Evolutionary conservation across 768 basidiomycete species (phyloP), one percentile per base, ranked within the genome.

Genomic region (Chiua virens): DNA sequence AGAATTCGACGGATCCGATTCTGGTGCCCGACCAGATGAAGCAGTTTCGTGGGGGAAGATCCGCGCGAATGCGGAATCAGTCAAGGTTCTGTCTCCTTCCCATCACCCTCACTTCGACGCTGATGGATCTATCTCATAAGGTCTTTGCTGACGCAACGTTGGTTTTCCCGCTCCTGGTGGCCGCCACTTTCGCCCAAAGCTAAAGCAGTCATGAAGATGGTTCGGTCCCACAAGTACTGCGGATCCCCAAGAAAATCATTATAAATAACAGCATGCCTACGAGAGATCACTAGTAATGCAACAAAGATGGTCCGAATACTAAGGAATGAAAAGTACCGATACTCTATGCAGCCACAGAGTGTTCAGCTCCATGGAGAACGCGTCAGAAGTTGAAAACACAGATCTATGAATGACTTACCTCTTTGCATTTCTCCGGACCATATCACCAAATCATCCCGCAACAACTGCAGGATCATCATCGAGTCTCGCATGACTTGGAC

Each of bases 31-130:
- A 52, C 97, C 97, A 9, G 97, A 99, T 61, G 97, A 99, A 71
- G 97, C 97, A 1, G 84, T 99, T 22, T 94, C 91, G 4, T 99
- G 97, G 97, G 97, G 97, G 1, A 99, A 99, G 75, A 98, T 98
- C 55, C 82, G 92, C 32, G 86, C 88, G 13, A 86, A 85, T 9
- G 78, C 91, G 5, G 86, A 92, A 66, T 77, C 89, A 8, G 84
- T 93, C 7, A 92, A 96, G 78, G 92, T 89, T 57, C 17, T 46
- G 25, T 10, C 17, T 38, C 15, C 23, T 11, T 41, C 38, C 10
- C 23, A 8, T 14, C 25, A 32, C n/a, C 21, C 41, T 51, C 36
- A 23, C 22, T 42, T 36, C 41, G 28, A 20, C 14, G 8, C 53
- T 61, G 45, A 62, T 42, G 17, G 7, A 38, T 40, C 4, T 21